phyloP scores from a whole-genome alignment of 2,329 filamentous ascomycete genomes.

The Stemphylium vesicarium region DNA sequence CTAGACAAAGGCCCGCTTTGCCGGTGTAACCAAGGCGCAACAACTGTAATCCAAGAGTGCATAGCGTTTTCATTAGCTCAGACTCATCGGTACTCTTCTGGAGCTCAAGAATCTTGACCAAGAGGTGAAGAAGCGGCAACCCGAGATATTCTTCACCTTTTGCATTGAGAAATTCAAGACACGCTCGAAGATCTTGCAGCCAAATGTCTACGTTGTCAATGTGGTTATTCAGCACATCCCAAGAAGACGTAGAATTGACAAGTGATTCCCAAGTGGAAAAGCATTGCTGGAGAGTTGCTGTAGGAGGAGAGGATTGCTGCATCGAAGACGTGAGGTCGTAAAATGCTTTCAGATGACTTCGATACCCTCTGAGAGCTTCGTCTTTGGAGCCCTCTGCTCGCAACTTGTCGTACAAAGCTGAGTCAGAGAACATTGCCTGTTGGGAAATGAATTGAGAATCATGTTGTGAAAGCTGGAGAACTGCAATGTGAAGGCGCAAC shows the following conservation, averaged over 20 bases:
- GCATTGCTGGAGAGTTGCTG: constrained; percentile 36
- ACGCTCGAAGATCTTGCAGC: constrained; percentile 58
- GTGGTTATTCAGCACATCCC: constrained; percentile 49
- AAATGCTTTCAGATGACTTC: constrained; percentile 45
- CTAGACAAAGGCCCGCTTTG: constrained; percentile 64
- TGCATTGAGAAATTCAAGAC: constrained; percentile 64
- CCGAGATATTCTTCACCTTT: constrained; percentile 61
- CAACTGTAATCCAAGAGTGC: constrained; percentile 61
- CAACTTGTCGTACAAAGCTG: not conserved
- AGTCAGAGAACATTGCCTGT: constrained; percentile 4
- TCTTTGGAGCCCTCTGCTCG: constrained; percentile 35
- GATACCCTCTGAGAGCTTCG: constrained; percentile 39
- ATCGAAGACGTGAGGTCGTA: constrained; percentile 53
- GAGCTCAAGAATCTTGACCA: constrained; percentile 57
- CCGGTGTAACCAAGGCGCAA: constrained; percentile 66
- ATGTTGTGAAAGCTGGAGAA: constrained; percentile 56
- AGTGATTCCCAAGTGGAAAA: constrained; percentile 50
- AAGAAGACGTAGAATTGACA: constrained; percentile 37
- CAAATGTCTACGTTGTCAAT: constrained; percentile 61
- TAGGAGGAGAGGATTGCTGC: constrained; percentile 36
- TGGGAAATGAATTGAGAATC: constrained; percentile 64
- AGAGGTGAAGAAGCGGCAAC: constrained; percentile 57
- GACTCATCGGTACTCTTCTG: constrained; percentile 46
- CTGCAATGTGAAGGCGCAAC: constrained; percentile 30
- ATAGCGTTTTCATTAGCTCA: constrained; percentile 52